Conservation (phyloP, 352 stramenopile genomes). For the Phytopythium boreale region DNA sequence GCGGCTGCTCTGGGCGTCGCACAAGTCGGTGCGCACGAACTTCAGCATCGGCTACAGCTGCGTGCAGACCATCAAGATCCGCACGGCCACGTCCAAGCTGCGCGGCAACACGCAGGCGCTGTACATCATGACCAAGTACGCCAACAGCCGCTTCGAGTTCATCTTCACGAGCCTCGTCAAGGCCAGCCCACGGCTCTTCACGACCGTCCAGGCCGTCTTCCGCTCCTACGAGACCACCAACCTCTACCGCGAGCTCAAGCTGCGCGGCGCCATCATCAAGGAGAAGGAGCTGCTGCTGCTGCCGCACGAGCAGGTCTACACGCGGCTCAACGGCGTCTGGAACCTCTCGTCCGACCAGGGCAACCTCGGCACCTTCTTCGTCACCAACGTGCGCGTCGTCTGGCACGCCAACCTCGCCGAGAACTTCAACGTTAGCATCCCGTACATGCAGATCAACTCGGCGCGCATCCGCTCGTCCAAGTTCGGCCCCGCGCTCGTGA, state of each 20-base stretch:
- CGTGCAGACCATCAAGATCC: constrained; percentile 87
- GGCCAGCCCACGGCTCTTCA: constrained; percentile 88
- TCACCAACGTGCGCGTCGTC: constrained; percentile 92
- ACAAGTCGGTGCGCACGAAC: constrained; percentile 85
- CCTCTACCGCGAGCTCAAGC: constrained; percentile 91
- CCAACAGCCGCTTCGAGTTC: constrained; percentile 89
- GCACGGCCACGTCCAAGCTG: constrained; percentile 87
- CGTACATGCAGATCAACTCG: constrained; percentile 93
- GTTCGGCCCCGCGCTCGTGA: constrained; percentile 89
- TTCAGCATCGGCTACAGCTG: constrained; percentile 86
- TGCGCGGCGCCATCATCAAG: constrained; percentile 90
- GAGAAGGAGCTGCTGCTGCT: constrained; percentile 87
- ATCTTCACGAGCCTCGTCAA: constrained; percentile 94
- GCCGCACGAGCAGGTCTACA: constrained; percentile 90
- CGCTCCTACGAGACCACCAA: constrained; percentile 92
- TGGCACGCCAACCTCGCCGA: constrained; percentile 92
- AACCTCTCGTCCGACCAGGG: constrained; percentile 92
- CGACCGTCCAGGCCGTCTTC: constrained; percentile 91
- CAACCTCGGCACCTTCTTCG: constrained; percentile 91
- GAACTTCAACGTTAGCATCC: constrained; percentile 95
- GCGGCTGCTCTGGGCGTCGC: constrained; percentile 87
- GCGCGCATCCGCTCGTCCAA: constrained; percentile 85
- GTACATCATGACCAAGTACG: constrained; percentile 91
- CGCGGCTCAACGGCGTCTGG: constrained; percentile 84
- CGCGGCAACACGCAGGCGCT: constrained; percentile 90